phyloP scores from a whole-genome alignment of 495 filamentous ascomycete species.

The Daldinia grandis region DNA sequence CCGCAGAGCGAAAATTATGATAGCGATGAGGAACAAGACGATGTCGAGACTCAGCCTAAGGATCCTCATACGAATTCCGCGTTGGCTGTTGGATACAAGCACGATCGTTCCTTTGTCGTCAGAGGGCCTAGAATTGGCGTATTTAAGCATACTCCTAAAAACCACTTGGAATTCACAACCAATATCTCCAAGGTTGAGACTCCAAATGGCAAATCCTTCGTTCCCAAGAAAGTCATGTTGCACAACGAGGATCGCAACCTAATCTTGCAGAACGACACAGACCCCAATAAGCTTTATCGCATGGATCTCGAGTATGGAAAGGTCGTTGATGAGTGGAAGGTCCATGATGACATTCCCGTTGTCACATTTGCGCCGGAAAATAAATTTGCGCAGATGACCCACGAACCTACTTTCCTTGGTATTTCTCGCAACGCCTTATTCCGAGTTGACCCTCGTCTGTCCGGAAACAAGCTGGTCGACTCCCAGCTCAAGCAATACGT shows the following conservation, averaged over 20 bases:
- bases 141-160: slow-evolving; percentile 94
- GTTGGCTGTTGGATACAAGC: slow-evolving; percentile 97
- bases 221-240: slow-evolving; percentile 97
- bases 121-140: slow-evolving; percentile 97
- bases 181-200: slow-evolving; percentile 96
- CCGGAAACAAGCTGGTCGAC: slow-evolving; percentile 93
- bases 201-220: slow-evolving; percentile 85
- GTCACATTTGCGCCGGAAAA: slow-evolving; percentile 90
- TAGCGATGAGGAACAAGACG: slow-evolving; percentile 89
- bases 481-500: slow-evolving; percentile 92
- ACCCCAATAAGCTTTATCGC: slow-evolving; percentile 92
- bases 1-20: slow-evolving; percentile 75
- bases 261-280: slow-evolving; percentile 84
- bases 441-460: slow-evolving; percentile 89
- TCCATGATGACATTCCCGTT: slow-evolving; percentile 97
- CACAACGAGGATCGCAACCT: slow-evolving; percentile 92
- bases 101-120: slow-evolving; percentile 96
- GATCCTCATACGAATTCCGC: slow-evolving; percentile 93
- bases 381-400: slow-evolving; percentile 98
- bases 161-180: slow-evolving; percentile 95
- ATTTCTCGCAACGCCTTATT: slow-evolving; percentile 90
- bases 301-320: slow-evolving; percentile 99
- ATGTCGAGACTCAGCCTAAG: slow-evolving; percentile 72
- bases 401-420: slow-evolving; percentile 93
- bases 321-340: slow-evolving; percentile 99